These are phyloP conservation scores for Sporormia fimetaria DNA, from an alignment of 495 filamentous ascomycete genomes.

Conservation along the genomic window DNA sequence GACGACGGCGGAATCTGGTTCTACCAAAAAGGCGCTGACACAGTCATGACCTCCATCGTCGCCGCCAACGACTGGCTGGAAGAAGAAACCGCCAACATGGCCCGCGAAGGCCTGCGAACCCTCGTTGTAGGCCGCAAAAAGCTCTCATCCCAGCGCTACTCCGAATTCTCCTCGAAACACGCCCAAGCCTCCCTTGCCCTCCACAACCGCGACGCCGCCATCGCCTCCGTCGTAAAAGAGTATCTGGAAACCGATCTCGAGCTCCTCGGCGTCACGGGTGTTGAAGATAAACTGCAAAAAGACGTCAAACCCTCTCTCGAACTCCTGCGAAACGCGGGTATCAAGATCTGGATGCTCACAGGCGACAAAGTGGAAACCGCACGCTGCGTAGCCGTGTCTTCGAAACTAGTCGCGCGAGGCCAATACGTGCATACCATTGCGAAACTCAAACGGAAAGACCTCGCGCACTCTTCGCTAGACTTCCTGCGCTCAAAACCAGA, in stretches of 20 bases:
- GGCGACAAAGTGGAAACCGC: slow-evolving; percentile 99
- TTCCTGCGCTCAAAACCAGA: slow-evolving; percentile 79
- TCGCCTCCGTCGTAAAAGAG: slow-evolving; percentile 66
- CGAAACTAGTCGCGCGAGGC: slow-evolving; percentile 85
- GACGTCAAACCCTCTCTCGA: slow-evolving; percentile 94
- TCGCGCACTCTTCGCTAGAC: slow-evolving; percentile 74
- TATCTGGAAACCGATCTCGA: slow-evolving; percentile 84
- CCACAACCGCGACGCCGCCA: slow-evolving; percentile 62
- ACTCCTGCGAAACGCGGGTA: slow-evolving; percentile 91
- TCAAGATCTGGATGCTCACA: slow-evolving; percentile 99
- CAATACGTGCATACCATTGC: slow-evolving; percentile 94
- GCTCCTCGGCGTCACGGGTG: slow-evolving; percentile 88
- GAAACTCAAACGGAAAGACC: slow-evolving; percentile 63
- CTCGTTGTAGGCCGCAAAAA: slow-evolving; percentile 84
- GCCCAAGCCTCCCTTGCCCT: slow-evolving; percentile 71
- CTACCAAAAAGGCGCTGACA: slow-evolving; percentile 97
- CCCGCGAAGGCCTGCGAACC: slow-evolving; percentile 86
- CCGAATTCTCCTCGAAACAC: slow-evolving; percentile 63
- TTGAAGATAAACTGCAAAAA: slow-evolving; percentile 90
- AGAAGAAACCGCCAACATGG: slow-evolving; percentile 98
- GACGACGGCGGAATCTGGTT: slow-evolving; percentile 77
- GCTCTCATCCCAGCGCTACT: slow-evolving; percentile 63
- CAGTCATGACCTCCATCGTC: slow-evolving; percentile 91
- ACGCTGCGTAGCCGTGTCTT: slow-evolving; percentile 86
- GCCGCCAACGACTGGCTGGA: slow-evolving; percentile 96